Percentiles rank a stretch among this genome's conserved stretches.
phyloP scores from a whole-genome alignment of 371 early-diverging fungal species.

The Parasitella parasitica region DNA sequence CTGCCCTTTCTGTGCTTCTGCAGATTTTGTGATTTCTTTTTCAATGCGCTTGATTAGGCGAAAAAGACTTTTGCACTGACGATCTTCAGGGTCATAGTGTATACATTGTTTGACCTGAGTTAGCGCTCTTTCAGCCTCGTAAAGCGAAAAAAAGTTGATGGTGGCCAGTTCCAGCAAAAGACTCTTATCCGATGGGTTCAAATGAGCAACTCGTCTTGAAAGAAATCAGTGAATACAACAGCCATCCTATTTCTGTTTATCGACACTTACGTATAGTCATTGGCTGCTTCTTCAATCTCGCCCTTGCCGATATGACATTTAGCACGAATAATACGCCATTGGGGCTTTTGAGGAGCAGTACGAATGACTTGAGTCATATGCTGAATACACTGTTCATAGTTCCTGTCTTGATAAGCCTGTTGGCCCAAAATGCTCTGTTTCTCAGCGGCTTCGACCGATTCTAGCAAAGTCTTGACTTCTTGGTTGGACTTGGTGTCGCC shows the following conservation, averaged over 20 bases:
- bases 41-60: conserved; percentile 74
- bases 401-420: conserved; percentile 33
- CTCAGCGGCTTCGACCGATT: conserved; percentile 46
- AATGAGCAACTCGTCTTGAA: conserved; percentile 63
- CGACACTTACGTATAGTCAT: conserved; percentile 71
- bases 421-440: conserved; percentile 40
- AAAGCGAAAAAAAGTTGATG: conserved; percentile 72
- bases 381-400: conserved; percentile 67
- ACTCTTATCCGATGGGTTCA: conserved; percentile 66
- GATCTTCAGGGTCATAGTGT: conserved; percentile 88
- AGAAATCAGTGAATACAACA: neutral
- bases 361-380: conserved; percentile 55
- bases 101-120: conserved; percentile 80
- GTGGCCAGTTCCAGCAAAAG: conserved; percentile 66
- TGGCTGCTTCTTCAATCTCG: conserved; percentile 81
- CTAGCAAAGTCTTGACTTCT: conserved; percentile 13
- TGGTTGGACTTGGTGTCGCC: neutral
- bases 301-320: conserved; percentile 70
- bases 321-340: conserved; percentile 68
- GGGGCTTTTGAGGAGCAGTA: conserved; percentile 57
- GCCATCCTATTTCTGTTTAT: neutral
- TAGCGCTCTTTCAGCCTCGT: conserved; percentile 71
- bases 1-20: conserved; percentile 51
- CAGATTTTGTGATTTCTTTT: conserved; percentile 66
- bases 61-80: conserved; percentile 77